Conservation (phyloP, 805 yeast species). For the Monosporozyma unispora region DNA sequence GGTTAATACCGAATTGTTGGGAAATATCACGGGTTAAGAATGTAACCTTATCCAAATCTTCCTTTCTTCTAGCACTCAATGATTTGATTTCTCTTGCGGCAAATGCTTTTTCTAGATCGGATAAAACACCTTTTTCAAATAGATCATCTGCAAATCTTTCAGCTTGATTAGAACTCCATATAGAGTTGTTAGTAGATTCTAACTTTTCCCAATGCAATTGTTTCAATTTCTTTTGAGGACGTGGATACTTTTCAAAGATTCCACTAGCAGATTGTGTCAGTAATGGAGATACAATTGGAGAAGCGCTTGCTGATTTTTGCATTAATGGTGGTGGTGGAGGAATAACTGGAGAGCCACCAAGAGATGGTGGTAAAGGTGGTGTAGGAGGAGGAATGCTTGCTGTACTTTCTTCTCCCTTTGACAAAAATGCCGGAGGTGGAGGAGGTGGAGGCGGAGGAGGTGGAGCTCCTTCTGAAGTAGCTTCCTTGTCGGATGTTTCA, state of each 20-base stretch:
- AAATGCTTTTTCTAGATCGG: conserved; percentile 77
- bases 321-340: conserved; percentile 17
- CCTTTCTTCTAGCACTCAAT: conserved; percentile 37
- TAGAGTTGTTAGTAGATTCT: conserved; percentile 73
- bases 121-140: conserved; percentile 66
- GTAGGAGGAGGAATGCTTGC: conserved; percentile 24
- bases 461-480: conserved; percentile 5
- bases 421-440: conserved; percentile 12
- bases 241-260: conserved; percentile 43
- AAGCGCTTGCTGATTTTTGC: conserved; percentile 9
- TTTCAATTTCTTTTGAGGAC: conserved; percentile 72
- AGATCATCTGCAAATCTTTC: conserved; percentile 51
- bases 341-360: conserved; percentile 29
- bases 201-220: conserved; percentile 97
- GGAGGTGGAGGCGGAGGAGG: conserved; percentile 25
- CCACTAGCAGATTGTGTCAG: conserved; percentile 26
- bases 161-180: conserved; percentile 69
- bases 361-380: conserved; percentile 29
- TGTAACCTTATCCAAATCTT: conserved; percentile 47
- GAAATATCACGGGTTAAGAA: conserved; percentile 77
- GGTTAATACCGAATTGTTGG: conserved; percentile 90
- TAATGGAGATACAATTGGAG: conserved; percentile 26
- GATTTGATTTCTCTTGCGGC: conserved; percentile 68
- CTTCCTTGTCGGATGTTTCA: conserved; percentile 1
- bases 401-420: background rate